phyloP scores from a whole-genome alignment of 1,284 basidiomycete species.

The Apiotrichum brassicae region DNA sequence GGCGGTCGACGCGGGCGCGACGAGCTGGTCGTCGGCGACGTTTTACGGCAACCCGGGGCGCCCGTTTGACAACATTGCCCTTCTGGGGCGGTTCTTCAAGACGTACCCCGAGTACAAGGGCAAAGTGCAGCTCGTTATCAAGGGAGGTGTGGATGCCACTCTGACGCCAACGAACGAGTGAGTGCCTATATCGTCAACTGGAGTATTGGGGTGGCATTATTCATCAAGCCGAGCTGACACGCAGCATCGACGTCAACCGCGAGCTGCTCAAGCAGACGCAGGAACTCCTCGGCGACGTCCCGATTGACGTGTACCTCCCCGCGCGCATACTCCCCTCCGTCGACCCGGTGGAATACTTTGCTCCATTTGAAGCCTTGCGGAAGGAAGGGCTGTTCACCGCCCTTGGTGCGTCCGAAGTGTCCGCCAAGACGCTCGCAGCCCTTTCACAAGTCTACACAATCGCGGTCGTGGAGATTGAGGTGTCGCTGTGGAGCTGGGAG shows the following conservation, averaged over 20 bases:
- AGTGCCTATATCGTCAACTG: no score
- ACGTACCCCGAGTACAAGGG: slow-evolving; percentile 54
- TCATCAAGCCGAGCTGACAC: no score
- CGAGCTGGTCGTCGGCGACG: slow-evolving; percentile 45
- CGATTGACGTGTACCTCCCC: slow-evolving; percentile 49
- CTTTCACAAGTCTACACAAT: slow-evolving; percentile 24
- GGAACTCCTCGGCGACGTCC: slow-evolving; percentile 48
- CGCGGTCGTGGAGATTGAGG: slow-evolving; percentile 54
- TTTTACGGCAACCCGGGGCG: slow-evolving; percentile 37
- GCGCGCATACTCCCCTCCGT: slow-evolving; percentile 10
- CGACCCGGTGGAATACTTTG: slow-evolving; percentile 9
- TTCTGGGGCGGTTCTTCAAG: slow-evolving; percentile 43
- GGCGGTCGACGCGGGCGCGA: slow-evolving; percentile 55
- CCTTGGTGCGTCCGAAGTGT: slow-evolving; percentile 31
- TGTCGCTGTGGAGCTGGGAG: slow-evolving; percentile 53
- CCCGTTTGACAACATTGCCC: slow-evolving; percentile 37
- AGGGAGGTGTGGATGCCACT: slow-evolving; percentile 47
- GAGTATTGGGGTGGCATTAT: no score
- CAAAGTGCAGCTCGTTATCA: slow-evolving; percentile 52
- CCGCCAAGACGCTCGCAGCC: slow-evolving; percentile 6
- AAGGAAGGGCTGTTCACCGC: slow-evolving; percentile 32
- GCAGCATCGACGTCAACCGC: slow-evolving; percentile 48
- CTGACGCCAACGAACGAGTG: slow-evolving; percentile 16
- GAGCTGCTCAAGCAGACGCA: slow-evolving; percentile 47
- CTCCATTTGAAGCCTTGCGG: slow-evolving; percentile 17